phyloP scores from a whole-genome alignment of 1,139 yeast species.

The Kodamaea sp. region DNA sequence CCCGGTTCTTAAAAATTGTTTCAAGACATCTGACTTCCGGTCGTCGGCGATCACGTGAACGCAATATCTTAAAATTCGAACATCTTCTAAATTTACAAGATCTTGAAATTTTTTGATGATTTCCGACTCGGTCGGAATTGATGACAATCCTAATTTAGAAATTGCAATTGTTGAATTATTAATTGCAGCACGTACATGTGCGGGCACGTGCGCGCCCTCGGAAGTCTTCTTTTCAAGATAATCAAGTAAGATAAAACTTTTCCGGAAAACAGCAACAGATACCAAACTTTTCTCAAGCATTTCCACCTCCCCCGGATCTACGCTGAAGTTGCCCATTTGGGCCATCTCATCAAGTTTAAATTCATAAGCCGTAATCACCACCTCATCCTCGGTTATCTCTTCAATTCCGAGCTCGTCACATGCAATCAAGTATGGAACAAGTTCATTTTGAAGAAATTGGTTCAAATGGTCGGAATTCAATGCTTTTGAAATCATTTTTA shows the following conservation, averaged over 20 bases:
- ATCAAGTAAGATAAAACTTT: constrained; percentile 41
- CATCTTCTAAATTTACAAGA: constrained; percentile 29
- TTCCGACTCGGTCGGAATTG: constrained; percentile 52
- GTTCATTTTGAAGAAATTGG: constrained; percentile 50
- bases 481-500: constrained; percentile 43
- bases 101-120: constrained; percentile 53
- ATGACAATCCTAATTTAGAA: constrained; percentile 35
- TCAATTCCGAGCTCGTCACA: constrained; percentile 58
- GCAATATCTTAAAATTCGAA: constrained; percentile 49
- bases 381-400: constrained; percentile 70
- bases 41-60: constrained; percentile 46
- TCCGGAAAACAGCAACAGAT: constrained; percentile 41
- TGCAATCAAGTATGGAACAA: constrained; percentile 54
- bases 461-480: constrained; percentile 43
- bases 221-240: constrained; percentile 39
- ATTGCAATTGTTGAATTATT: too few species aligned
- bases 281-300: constrained; percentile 33
- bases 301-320: constrained; percentile 39
- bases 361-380: constrained; percentile 67
- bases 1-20: constrained; percentile 54
- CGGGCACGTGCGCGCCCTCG: too few species aligned
- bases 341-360: constrained; percentile 62
- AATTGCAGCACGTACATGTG: too few species aligned
- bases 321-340: constrained; percentile 52
- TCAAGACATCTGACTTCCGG: constrained; percentile 50